Percentiles rank a stretch among this genome's conserved stretches.
Conservation (phyloP, 768 basidiomycete genomes). For the Dentipellis sp. region DNA sequence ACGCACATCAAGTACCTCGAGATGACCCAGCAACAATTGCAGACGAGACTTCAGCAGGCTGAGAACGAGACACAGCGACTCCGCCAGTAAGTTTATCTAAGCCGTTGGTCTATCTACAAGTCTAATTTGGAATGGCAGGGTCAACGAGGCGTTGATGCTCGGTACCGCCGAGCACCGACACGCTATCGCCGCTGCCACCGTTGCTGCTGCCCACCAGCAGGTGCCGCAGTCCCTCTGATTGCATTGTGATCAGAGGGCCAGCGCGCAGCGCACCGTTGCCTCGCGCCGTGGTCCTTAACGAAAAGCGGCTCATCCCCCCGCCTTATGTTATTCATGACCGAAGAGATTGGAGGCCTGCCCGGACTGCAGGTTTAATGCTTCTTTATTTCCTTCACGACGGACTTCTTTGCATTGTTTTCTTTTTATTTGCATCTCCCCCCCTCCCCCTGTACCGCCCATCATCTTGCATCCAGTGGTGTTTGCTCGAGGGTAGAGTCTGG, state of each 20-base stretch:
- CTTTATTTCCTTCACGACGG: conserved; percentile 11
- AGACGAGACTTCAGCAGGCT: conserved; percentile 67
- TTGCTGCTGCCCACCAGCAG: conserved; percentile 39
- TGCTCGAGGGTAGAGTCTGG: conserved; percentile 5
- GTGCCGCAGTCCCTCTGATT: conserved; percentile 37
- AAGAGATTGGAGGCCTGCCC: conserved; percentile 14
- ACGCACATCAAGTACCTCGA: conserved; percentile 84
- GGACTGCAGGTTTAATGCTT: conserved; percentile 13
- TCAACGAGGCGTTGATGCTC: conserved; percentile 88
- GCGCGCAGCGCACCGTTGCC: background rate
- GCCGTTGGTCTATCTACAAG: conserved; percentile 1
- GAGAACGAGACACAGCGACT: conserved; percentile 77
- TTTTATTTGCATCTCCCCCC: conserved; percentile 9
- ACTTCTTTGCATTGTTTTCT: conserved; percentile 9
- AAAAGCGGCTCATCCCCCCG: conserved; percentile 13
- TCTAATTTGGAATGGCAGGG: conserved; percentile 25
- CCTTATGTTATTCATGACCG: conserved; percentile 13
- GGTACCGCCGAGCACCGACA: conserved; percentile 69
- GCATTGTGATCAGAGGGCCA: conserved; percentile 10
- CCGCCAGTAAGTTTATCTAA: conserved; percentile 36
- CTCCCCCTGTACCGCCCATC: conserved; percentile 2
- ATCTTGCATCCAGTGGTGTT: conserved; percentile 6
- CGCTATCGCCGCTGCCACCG: conserved; percentile 47
- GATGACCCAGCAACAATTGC: conserved; percentile 65
- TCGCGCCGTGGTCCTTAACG: conserved; percentile 13